These are phyloP conservation scores for Zygosaccharomyces rouxii DNA, from an alignment of 805 yeast genomes.

Conservation along the genomic window DNA sequence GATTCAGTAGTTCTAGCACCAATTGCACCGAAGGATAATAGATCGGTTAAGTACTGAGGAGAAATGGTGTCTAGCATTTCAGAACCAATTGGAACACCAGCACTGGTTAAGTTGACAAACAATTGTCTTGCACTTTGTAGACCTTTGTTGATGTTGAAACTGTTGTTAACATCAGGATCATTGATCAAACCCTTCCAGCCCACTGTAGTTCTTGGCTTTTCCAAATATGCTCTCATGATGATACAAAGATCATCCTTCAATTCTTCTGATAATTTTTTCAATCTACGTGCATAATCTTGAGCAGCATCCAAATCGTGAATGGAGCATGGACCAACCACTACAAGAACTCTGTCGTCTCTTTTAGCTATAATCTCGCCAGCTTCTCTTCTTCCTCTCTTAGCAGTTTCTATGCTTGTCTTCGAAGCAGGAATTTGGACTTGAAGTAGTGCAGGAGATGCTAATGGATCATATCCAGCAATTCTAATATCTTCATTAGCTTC, in stretches of 20 bases:
- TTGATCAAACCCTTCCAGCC: constrained; percentile 99
- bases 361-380: constrained; percentile 70
- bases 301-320: constrained; percentile 91
- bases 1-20: constrained; percentile 99
- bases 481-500: constrained; percentile 69
- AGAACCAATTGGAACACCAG: constrained; percentile 87
- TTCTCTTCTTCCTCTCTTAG: constrained; percentile 71
- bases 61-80: constrained; percentile 98
- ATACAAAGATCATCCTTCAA: constrained; percentile 71
- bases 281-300: constrained; percentile 72
- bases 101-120: constrained; percentile 72
- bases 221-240: constrained; percentile 96
- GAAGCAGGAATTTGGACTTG: constrained; percentile 78
- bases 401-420: constrained; percentile 52
- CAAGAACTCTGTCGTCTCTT: constrained; percentile 75
- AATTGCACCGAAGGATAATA: constrained; percentile 92
- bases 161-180: constrained; percentile 90
- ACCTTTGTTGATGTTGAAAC: constrained; percentile 95
- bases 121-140: constrained; percentile 79
- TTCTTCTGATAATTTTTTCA: constrained; percentile 64
- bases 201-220: constrained; percentile 97
- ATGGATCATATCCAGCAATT: constrained; percentile 87
- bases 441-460: constrained; percentile 86
- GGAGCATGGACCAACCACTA: constrained; percentile 96
- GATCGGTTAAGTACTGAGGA: constrained; percentile 90